These are phyloP conservation scores for Dothidotthia symphoricarpi DNA, from an alignment of 2,329 filamentous ascomycete species.

Conservation along the genomic window DNA sequence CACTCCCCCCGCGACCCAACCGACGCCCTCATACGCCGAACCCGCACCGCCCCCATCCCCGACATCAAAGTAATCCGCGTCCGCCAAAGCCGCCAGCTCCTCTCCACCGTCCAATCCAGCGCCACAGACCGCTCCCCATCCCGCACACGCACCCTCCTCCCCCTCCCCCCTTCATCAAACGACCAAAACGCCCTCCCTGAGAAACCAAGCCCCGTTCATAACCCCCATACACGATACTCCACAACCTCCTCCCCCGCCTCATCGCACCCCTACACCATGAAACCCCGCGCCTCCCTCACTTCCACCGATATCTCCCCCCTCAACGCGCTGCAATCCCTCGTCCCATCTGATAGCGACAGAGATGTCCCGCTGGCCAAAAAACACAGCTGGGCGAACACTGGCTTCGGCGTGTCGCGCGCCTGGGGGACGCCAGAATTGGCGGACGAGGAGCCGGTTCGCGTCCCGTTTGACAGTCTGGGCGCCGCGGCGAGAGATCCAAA, in stretches of 20 bases:
- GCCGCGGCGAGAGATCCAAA: slow-evolving; percentile 37
- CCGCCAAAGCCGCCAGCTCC: slow-evolving; percentile 29
- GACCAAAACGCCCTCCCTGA: slow-evolving; percentile 20
- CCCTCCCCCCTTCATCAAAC: slow-evolving; percentile 5
- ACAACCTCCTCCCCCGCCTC: slow-evolving; percentile 21
- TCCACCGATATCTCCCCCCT: slow-evolving; percentile 42
- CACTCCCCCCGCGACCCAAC: slow-evolving; percentile 25
- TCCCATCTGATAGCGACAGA: slow-evolving; percentile 33
- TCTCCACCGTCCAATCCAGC: slow-evolving; percentile 38
- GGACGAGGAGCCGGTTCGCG: slow-evolving; percentile 16
- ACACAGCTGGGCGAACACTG: slow-evolving; percentile 16
- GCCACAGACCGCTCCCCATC: slow-evolving; percentile 11
- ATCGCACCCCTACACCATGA: slow-evolving; percentile 14
- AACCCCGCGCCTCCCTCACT: slow-evolving; percentile 28
- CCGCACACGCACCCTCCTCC: background rate
- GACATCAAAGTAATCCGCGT: slow-evolving; percentile 25
- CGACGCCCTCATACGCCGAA: slow-evolving; percentile 22
- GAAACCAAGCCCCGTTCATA: slow-evolving; percentile 13
- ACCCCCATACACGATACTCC: slow-evolving; percentile 11
- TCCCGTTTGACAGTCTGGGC: slow-evolving; percentile 38
- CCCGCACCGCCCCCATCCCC: slow-evolving; percentile 10
- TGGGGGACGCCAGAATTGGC: too few species aligned
- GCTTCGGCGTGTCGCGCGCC: slow-evolving; percentile 18
- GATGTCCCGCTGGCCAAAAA: slow-evolving; percentile 15
- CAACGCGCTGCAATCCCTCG: slow-evolving; percentile 41